A percentile compares a stretch with the other conserved stretches of the same genome.
Evolutionary conservation across 2,329 filamentous ascomycete genomes (phyloP).

Genomic region (Hymenotorrendiella dingleyae): DNA sequence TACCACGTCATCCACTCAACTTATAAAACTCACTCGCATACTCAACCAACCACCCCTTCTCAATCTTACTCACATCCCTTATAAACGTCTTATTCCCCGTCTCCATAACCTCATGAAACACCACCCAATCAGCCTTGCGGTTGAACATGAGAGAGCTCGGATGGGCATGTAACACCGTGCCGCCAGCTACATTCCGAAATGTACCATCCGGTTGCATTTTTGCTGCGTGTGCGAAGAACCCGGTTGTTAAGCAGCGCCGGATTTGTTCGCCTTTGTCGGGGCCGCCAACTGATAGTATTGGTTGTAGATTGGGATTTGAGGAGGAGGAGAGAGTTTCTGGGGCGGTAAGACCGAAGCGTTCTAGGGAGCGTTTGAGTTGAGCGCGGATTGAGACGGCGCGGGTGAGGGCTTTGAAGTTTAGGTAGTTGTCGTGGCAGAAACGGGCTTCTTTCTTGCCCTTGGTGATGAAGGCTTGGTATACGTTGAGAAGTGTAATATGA

Average conservation of each 20-base stretch:
- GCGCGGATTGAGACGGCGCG: conserved; percentile 79
- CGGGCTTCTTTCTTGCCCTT: conserved; percentile 75
- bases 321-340: conserved; percentile 53
- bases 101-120: conserved; percentile 92
- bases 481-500: conserved; percentile 85
- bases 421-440: conserved; percentile 80
- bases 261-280: conserved; percentile 64
- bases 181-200: conserved; percentile 78
- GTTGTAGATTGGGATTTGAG: conserved; percentile 28
- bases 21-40: conserved; percentile 82
- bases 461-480: conserved; percentile 83
- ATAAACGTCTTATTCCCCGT: conserved; percentile 85
- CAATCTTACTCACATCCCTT: conserved; percentile 85
- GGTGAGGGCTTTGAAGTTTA: conserved; percentile 81
- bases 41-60: conserved; percentile 86
- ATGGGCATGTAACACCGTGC: conserved; percentile 75
- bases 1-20: conserved; percentile 30
- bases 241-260: conserved; percentile 75
- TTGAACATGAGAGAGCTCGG: conserved; percentile 94
- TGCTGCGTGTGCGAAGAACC: conserved; percentile 90
- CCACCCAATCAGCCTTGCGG: conserved; percentile 90
- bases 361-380: conserved; percentile 81
- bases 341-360: conserved; percentile 70
- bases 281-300: conserved; percentile 34
- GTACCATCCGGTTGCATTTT: conserved; percentile 91